Evolutionary conservation across 73 alveolate genomes (phyloP).

Genomic region (Chromera velia): DNA sequence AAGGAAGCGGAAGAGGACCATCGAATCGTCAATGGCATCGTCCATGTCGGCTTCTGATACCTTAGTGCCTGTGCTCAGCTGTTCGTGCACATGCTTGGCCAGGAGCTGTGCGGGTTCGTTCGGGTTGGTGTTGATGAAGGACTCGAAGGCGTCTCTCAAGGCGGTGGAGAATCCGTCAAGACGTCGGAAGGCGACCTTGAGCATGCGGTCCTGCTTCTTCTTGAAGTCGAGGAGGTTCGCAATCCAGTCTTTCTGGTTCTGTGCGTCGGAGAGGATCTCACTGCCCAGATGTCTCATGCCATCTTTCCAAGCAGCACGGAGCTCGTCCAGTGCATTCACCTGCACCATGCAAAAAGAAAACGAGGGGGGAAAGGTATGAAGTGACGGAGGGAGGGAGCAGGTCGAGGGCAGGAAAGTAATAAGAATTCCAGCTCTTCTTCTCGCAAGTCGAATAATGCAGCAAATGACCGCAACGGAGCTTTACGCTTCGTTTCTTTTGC

Average conservation of each 20-base stretch:
- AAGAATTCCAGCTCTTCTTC: too few relatives aligned
- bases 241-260: slow-evolving; percentile 17
- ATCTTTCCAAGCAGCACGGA: slow-evolving; percentile 6
- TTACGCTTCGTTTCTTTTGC: too few relatives aligned
- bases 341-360: too few relatives aligned
- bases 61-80: slow-evolving; percentile 29
- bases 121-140: slow-evolving; percentile 15
- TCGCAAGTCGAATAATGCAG: too few relatives aligned
- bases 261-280: background rate
- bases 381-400: too few relatives aligned
- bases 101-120: slow-evolving; percentile 36
- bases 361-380: too few relatives aligned
- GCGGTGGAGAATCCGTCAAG: slow-evolving; percentile 22
- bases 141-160: slow-evolving; percentile 49
- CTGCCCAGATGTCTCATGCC: slow-evolving; percentile 2
- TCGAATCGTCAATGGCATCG: slow-evolving; percentile 21
- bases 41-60: slow-evolving; percentile 41
- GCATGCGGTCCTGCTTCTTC: slow-evolving; percentile 12
- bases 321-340: slow-evolving; percentile 3
- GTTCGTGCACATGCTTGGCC: slow-evolving; percentile 47
- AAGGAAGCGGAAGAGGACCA: slow-evolving; percentile 44
- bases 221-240: slow-evolving; percentile 36
- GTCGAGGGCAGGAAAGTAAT: too few relatives aligned
- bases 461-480: too few relatives aligned
- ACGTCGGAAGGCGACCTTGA: slow-evolving; percentile 22